Evolutionary conservation across 192 early-diverging fungal species (phyloP).

Genomic region (Entophlyctis helioformis): DNA sequence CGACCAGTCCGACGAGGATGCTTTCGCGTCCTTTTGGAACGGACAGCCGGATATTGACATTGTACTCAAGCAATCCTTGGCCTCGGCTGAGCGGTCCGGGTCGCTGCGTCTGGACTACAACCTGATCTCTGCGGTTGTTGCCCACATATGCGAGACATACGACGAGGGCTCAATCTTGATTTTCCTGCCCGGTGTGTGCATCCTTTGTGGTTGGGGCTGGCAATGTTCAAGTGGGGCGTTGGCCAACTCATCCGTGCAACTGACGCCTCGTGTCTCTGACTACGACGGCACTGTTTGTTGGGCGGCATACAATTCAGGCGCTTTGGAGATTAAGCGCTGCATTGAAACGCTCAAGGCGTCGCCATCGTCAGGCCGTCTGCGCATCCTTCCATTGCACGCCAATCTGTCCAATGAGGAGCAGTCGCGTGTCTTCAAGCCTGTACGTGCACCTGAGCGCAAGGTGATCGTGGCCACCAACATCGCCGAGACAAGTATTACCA

Average conservation of each 20-base stretch:
- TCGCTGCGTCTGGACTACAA: slow-evolving; percentile 43
- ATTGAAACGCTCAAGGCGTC: slow-evolving; percentile 36
- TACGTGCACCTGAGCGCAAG: slow-evolving; percentile 42
- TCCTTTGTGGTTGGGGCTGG: slow-evolving; percentile 7
- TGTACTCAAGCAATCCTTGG: no score
- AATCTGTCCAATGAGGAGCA: slow-evolving; percentile 42
- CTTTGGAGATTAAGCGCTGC: slow-evolving; percentile 47
- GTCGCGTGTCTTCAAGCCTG: slow-evolving; percentile 44
- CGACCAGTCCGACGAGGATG: no score
- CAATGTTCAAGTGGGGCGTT: slow-evolving; percentile 21
- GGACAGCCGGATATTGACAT: slow-evolving; percentile 19
- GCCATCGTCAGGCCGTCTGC: not conserved
- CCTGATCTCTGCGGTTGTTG: slow-evolving; percentile 27
- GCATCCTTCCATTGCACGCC: slow-evolving; percentile 50
- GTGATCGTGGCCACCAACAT: slow-evolving; percentile 75
- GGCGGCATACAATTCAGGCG: slow-evolving; percentile 44
- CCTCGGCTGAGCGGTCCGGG: no score
- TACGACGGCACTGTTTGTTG: slow-evolving; percentile 34
- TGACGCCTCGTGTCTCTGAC: slow-evolving; percentile 4
- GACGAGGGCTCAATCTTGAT: slow-evolving; percentile 58
- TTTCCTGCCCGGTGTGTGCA: slow-evolving; percentile 41
- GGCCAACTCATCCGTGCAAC: slow-evolving; percentile 7
- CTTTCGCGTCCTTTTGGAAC: no score
- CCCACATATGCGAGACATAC: slow-evolving; percentile 20
- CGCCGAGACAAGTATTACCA: slow-evolving; percentile 64